Evolutionary conservation across 163 green algal species (phyloP).

Genomic region (Coccomyxa subellipsoidea): DNA sequence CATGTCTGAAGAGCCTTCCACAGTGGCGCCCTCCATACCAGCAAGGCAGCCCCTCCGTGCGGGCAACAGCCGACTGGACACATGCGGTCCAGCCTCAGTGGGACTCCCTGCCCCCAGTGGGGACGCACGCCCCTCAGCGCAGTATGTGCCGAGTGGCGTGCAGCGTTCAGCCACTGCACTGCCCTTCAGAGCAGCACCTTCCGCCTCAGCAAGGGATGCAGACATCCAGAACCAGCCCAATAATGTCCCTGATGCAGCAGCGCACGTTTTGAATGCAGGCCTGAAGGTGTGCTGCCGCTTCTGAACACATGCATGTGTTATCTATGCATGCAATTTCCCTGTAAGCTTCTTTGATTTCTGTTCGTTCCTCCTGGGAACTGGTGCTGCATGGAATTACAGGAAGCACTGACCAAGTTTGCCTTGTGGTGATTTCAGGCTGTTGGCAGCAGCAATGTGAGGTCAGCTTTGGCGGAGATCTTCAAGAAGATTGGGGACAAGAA

Average conservation of each 20-base stretch:
- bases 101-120: too few species aligned
- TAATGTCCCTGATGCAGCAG: background rate
- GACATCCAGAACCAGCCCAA: background rate
- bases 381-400: too few species aligned
- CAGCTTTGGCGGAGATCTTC: conserved; percentile 63
- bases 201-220: background rate
- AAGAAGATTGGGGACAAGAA: conserved; percentile 80
- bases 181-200: background rate
- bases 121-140: too few species aligned
- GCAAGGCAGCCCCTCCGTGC: background rate
- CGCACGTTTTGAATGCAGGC: background rate
- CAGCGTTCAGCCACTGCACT: background rate
- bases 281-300: background rate
- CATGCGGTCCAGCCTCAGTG: background rate
- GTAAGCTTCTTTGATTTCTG: too few species aligned
- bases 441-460: background rate
- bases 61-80: background rate
- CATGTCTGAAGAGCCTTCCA: background rate
- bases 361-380: too few species aligned
- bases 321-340: too few species aligned
- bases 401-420: too few species aligned
- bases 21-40: background rate
- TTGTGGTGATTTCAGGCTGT: background rate
- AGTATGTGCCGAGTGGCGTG: background rate
- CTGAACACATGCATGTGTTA: background rate